phyloP scores from a whole-genome alignment of 768 basidiomycete species.

The Tulasnella sp. region DNA sequence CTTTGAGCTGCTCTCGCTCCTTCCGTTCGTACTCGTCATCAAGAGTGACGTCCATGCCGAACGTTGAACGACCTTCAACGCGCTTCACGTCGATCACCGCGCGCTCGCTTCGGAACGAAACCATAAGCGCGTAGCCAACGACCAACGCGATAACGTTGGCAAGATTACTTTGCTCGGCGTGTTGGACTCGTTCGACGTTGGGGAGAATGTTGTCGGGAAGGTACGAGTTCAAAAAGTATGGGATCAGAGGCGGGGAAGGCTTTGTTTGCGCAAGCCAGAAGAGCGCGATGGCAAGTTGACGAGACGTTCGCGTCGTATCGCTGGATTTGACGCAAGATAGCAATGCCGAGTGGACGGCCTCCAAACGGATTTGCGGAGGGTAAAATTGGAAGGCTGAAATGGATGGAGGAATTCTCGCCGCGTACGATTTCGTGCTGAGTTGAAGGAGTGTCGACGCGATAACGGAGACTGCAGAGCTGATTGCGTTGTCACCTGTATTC shows the following conservation, averaged over 20 bases:
- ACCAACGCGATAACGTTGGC: not conserved
- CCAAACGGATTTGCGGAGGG: not conserved
- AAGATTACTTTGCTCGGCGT: not conserved
- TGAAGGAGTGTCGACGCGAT: conserved; percentile 2
- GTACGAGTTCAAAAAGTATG: conserved; percentile 7
- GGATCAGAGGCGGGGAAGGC: not conserved
- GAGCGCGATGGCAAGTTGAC: not conserved
- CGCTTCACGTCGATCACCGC: conserved; percentile 9
- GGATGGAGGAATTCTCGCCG: not conserved
- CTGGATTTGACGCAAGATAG: not conserved
- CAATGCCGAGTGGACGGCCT: not conserved
- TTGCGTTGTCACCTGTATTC: not conserved
- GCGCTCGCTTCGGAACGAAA: not conserved
- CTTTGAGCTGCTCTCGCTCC: not conserved
- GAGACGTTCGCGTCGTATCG: not conserved
- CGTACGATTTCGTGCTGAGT: not conserved
- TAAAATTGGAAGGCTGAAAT: not conserved
- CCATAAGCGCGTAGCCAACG: not conserved
- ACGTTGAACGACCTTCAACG: not conserved
- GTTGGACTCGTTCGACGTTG: not conserved
- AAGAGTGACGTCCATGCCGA: not conserved
- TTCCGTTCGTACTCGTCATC: not conserved
- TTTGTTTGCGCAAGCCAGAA: not conserved
- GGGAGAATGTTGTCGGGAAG: not conserved
- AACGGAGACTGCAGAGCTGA: not conserved